Evolutionary conservation across 2,329 filamentous ascomycete genomes (phyloP).

Genomic region (Fusarium sp.): DNA sequence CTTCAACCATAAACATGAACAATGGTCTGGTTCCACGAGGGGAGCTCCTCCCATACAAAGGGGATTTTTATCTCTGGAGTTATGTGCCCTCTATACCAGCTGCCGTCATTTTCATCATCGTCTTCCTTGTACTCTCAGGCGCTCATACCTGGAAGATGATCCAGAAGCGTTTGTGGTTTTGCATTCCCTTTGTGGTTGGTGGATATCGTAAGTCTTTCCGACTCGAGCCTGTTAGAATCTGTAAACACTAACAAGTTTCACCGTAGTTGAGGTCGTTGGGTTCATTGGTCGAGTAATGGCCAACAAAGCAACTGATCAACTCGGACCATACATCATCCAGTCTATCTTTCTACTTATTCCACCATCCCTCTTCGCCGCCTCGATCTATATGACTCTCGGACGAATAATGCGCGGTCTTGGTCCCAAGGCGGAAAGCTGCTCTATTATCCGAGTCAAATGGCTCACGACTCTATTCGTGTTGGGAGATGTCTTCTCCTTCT

Average conservation of each 20-base stretch:
- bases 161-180: constrained; percentile 62
- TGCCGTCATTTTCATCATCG: constrained; percentile 57
- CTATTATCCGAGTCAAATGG: constrained; percentile 51
- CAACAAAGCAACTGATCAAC: constrained; percentile 40
- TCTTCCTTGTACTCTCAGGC: constrained; percentile 58
- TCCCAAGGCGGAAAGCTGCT: constrained; percentile 41
- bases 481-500: constrained; percentile 65
- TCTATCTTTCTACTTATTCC: constrained; percentile 53
- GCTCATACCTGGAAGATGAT: constrained; percentile 57
- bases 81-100: constrained; percentile 59
- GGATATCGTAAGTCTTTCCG: constrained; percentile 53
- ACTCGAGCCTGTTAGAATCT: constrained; percentile 25
- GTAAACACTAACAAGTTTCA: neutral
- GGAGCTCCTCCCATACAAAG: constrained; percentile 27
- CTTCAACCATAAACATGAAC: neutral
- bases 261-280: constrained; percentile 57
- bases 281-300: constrained; percentile 49
- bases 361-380: constrained; percentile 57
- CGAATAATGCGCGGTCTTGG: constrained; percentile 55
- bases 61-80: constrained; percentile 51
- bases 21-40: neutral
- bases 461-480: constrained; percentile 66
- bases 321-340: constrained; percentile 53
- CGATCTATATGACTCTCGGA: constrained; percentile 62
- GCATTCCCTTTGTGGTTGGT: constrained; percentile 58